phyloP scores from a whole-genome alignment of 116 monocot species.

The Papilionanthe hybrid region DNA sequence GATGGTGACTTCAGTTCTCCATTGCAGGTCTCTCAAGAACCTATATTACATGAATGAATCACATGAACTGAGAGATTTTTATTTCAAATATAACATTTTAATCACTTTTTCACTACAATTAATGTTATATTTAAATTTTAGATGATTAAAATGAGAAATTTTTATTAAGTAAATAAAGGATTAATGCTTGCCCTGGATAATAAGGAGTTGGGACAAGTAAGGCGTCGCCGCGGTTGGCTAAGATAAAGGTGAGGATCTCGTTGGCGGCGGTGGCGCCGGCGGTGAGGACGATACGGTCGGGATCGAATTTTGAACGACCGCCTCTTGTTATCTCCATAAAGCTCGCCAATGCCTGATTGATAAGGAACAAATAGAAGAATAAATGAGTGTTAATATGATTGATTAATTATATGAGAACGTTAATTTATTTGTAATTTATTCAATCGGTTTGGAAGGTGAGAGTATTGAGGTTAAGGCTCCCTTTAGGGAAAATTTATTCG shows the following conservation, averaged over 20 bases:
- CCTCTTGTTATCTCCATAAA: conserved; percentile 78
- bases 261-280: conserved; percentile 69
- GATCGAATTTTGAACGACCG: conserved; percentile 44
- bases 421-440: neutral
- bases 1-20: conserved; percentile 45
- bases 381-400: no score
- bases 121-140: no score
- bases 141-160: neutral
- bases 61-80: neutral
- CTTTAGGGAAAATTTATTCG: no score
- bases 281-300: conserved; percentile 58
- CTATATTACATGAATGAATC: conserved; percentile 14
- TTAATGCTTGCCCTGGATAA: conserved; percentile 41
- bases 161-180: no score
- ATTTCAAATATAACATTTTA: no score
- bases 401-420: conserved; percentile 11
- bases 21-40: conserved; percentile 46
- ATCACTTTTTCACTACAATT: no score
- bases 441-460: neutral
- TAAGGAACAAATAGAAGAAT: neutral
- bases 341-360: conserved; percentile 55
- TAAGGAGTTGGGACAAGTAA: conserved; percentile 59
- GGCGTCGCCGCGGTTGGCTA: conserved; percentile 61
- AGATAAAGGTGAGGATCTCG: conserved; percentile 41
- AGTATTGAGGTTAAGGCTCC: no score